phyloP scores from a whole-genome alignment of 2,329 filamentous ascomycete species.

The Botrytis deweyae region DNA sequence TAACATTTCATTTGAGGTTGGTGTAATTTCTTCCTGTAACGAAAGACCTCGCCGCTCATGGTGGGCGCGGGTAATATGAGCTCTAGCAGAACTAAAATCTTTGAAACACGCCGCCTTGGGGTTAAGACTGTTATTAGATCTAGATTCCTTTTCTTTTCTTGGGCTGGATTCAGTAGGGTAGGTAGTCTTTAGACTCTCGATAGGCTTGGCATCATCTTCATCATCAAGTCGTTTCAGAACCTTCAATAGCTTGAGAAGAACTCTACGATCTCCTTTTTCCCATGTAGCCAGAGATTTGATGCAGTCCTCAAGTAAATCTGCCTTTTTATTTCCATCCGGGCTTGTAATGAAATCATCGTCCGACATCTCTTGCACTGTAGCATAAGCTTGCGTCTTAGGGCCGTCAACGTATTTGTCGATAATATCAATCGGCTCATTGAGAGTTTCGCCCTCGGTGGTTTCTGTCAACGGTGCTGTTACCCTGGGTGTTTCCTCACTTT shows the following conservation, averaged over 20 bases:
- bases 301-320: conserved; percentile 17
- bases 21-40: conserved; percentile 6
- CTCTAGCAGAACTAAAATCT: conserved; percentile 19
- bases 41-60: neutral
- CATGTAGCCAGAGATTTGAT: conserved; percentile 26
- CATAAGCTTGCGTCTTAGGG: neutral
- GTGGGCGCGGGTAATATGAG: conserved; percentile 4
- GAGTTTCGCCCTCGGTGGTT: neutral
- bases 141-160: neutral
- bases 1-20: conserved; percentile 1
- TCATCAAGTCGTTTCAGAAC: conserved; percentile 26
- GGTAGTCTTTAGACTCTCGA: neutral
- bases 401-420: neutral
- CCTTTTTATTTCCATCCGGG: neutral
- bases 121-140: conserved; percentile 24
- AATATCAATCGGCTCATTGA: neutral
- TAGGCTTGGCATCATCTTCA: neutral
- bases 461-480: neutral
- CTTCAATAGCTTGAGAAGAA: conserved; percentile 29
- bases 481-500: conserved; percentile 9
- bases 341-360: neutral
- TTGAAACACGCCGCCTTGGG: conserved; percentile 28
- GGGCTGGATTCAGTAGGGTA: neutral
- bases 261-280: conserved; percentile 27
- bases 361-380: neutral